Percentiles rank a stretch among this genome's conserved stretches.
Evolutionary conservation across 2,329 filamentous ascomycete species (phyloP).

Genomic region (Biscogniauxia sp.): DNA sequence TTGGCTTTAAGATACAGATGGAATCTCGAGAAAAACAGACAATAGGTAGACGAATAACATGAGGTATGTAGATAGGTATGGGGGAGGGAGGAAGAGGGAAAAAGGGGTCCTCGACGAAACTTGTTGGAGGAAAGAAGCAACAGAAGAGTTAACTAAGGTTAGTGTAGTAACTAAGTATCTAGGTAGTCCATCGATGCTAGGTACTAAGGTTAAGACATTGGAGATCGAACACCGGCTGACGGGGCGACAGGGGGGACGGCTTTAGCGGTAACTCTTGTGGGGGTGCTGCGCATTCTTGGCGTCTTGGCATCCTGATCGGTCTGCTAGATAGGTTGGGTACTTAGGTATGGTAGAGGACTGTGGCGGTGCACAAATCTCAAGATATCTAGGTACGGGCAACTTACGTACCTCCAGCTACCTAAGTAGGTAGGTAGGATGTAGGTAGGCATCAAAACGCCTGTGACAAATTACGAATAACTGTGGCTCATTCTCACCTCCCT

Average conservation of each 20-base stretch:
- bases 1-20: too few relatives aligned
- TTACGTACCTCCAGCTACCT: neutral
- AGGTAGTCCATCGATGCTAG: neutral
- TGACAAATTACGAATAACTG: neutral
- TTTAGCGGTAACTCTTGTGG: neutral
- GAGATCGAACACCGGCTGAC: slow-evolving; percentile 2
- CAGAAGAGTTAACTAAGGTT: too few relatives aligned
- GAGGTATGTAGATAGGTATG: too few relatives aligned
- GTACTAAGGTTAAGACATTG: neutral
- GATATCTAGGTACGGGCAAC: too few relatives aligned
- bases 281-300: neutral
- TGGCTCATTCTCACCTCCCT: neutral
- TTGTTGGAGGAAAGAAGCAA: neutral
- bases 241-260: neutral
- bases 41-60: too few relatives aligned
- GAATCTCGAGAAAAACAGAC: too few relatives aligned
- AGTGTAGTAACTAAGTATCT: too few relatives aligned
- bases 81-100: too few relatives aligned
- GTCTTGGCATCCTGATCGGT: neutral
- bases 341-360: neutral
- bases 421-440: too few relatives aligned
- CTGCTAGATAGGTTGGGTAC: neutral
- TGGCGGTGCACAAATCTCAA: slow-evolving; percentile 3
- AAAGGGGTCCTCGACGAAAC: too few relatives aligned
- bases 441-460: too few relatives aligned